Percentiles rank a stretch among this genome's conserved stretches.
Conservation (phyloP, 192 early-diverging fungal species). For the Coemansia sp. region DNA sequence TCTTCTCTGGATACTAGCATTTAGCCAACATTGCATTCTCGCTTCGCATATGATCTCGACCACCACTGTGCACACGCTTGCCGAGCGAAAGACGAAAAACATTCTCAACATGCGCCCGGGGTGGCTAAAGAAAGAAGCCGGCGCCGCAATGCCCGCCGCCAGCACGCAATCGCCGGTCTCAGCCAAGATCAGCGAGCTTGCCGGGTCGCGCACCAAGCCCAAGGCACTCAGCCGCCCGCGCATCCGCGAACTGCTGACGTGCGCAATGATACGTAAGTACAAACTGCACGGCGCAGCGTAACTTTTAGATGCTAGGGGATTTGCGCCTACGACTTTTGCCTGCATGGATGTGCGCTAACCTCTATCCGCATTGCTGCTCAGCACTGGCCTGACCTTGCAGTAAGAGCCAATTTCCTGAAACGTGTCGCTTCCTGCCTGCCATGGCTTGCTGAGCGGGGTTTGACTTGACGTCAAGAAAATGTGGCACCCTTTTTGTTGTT, state of each 20-base stretch:
- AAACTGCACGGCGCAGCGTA: neutral
- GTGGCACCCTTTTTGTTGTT: neutral
- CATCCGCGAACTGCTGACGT: conserved; percentile 42
- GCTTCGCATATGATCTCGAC: conserved; percentile 30
- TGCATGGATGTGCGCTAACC: conserved; percentile 14
- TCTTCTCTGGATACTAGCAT: neutral
- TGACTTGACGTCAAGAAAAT: neutral
- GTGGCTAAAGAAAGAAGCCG: conserved; percentile 41
- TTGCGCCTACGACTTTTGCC: neutral
- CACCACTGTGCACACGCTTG: conserved; percentile 33
- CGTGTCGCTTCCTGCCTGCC: neutral
- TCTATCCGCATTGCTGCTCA: neutral
- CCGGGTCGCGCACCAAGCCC: conserved; percentile 20
- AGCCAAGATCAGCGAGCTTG: conserved; percentile 38
- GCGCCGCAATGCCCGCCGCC: conserved; percentile 5
- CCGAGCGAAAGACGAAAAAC: conserved; percentile 46
- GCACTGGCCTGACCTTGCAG: conserved; percentile 8
- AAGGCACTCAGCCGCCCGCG: conserved; percentile 47
- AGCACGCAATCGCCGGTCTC: conserved; percentile 34
- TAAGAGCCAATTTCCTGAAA: conserved; percentile 12
- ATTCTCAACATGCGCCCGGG: conserved; percentile 46
- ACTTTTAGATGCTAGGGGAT: neutral
- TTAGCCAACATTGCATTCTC: neutral
- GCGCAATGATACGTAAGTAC: conserved; percentile 52
- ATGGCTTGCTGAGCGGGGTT: conserved; percentile 1